Conservation (phyloP, 2,329 filamentous ascomycete species). For the Thielaviopsis musarum region DNA sequence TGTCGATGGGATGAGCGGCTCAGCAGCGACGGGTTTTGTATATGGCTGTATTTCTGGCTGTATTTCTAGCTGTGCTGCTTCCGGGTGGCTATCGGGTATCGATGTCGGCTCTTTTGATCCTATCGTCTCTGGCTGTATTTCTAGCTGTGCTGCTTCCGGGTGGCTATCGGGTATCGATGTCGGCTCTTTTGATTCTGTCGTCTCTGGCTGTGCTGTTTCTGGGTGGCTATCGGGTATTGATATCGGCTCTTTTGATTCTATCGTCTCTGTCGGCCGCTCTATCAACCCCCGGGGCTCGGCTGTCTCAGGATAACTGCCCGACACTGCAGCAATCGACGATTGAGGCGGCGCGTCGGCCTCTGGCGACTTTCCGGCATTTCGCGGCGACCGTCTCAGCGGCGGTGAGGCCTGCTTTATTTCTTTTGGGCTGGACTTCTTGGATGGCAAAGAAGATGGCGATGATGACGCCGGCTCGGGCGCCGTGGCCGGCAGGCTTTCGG, state of each 20-base stretch:
- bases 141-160: background rate
- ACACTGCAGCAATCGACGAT: background rate
- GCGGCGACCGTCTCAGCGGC: background rate
- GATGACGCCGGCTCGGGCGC: background rate
- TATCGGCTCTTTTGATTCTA: background rate
- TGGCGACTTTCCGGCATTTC: background rate
- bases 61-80: background rate
- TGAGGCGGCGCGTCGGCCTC: background rate
- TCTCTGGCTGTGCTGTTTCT: background rate
- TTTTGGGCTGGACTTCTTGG: background rate
- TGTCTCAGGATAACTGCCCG: too few species aligned
- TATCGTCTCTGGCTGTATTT: background rate
- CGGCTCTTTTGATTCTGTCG: background rate
- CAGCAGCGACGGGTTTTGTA: background rate
- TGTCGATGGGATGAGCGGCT: background rate
- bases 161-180: background rate
- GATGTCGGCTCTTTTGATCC: background rate
- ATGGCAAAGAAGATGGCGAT: background rate
- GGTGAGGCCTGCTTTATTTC: background rate
- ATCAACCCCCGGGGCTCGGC: too few species aligned
- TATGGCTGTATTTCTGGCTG: background rate
- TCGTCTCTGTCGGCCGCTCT: background rate
- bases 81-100: background rate
- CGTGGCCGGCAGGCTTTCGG: slow-evolving; percentile 2
- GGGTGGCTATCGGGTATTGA: background rate